Percentiles rank a stretch among this genome's conserved stretches.
Conservation (phyloP, 441 rosid genomes). For the Biscutella laevigata region DNA sequence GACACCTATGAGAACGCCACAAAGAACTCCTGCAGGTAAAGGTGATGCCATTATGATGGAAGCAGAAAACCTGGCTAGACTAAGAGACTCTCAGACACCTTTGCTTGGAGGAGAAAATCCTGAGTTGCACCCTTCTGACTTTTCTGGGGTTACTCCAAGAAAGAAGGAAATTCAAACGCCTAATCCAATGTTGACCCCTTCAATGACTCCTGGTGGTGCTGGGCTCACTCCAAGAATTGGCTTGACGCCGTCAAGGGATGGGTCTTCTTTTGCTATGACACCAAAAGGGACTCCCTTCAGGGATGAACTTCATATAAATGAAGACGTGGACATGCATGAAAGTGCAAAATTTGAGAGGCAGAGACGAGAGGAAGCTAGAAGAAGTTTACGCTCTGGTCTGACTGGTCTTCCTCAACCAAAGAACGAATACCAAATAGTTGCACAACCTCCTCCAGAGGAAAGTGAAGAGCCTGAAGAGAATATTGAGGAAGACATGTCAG, state of each 20-base stretch:
- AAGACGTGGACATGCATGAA: slow-evolving; percentile 74
- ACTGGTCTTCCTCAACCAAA: slow-evolving; percentile 80
- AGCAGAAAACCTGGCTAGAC: slow-evolving; percentile 88
- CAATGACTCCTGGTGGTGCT: slow-evolving; percentile 68
- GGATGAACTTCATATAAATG: slow-evolving; percentile 92
- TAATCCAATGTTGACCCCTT: slow-evolving; percentile 82
- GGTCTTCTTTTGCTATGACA: slow-evolving; percentile 62
- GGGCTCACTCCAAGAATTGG: slow-evolving; percentile 79
- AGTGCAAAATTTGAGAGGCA: slow-evolving; percentile 65
- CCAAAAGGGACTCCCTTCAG: slow-evolving; percentile 94
- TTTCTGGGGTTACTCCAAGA: slow-evolving; percentile 95
- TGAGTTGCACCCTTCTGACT: slow-evolving; percentile 97
- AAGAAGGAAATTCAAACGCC: slow-evolving; percentile 85
- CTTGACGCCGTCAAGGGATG: slow-evolving; percentile 90
- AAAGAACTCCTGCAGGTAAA: slow-evolving; percentile 93
- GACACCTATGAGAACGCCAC: slow-evolving; percentile 87
- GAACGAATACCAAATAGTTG: slow-evolving; percentile 84
- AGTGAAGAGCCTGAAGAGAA: slow-evolving; percentile 81
- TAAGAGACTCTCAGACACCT: slow-evolving; percentile 98
- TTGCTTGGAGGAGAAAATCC: slow-evolving; percentile 97
- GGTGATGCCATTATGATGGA: slow-evolving; percentile 99
- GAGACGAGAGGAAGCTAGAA: slow-evolving; percentile 72
- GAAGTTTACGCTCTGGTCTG: slow-evolving; percentile 70
- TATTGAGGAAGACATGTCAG: slow-evolving; percentile 99
- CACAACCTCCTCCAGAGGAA: slow-evolving; percentile 74